phyloP scores from a whole-genome alignment of 129 eudicot species.

The Tanacetum coccineum region DNA sequence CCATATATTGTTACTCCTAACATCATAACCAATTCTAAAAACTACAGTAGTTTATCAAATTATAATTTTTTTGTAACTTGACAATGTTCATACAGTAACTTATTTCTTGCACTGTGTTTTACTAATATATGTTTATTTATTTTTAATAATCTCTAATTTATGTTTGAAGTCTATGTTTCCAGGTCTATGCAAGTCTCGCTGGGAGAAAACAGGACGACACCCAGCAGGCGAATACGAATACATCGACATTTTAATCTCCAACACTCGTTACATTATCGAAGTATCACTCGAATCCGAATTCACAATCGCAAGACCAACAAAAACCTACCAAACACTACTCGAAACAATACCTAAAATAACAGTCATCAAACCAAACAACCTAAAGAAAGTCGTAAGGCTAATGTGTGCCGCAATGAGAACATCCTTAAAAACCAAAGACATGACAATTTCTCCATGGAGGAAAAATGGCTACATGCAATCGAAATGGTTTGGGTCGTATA shows the following conservation, averaged over 20 bases:
- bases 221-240: constrained; percentile 47
- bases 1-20: too few relatives aligned
- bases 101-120: too few relatives aligned
- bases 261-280: constrained; percentile 40
- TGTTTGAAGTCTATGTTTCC: not conserved
- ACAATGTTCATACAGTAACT: too few relatives aligned
- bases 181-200: constrained; percentile 45
- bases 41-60: too few relatives aligned
- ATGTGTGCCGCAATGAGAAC: constrained; percentile 43
- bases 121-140: too few relatives aligned
- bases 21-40: too few relatives aligned
- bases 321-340: constrained; percentile 31
- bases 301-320: constrained; percentile 40
- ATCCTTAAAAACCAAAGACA: constrained; percentile 30
- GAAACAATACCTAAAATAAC: constrained; percentile 31
- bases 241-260: constrained; percentile 38
- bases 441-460: constrained; percentile 42
- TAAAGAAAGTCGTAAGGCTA: constrained; percentile 36
- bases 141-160: too few relatives aligned
- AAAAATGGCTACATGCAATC: constrained; percentile 43
- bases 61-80: too few relatives aligned
- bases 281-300: constrained; percentile 29
- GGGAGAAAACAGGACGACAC: constrained; percentile 39
- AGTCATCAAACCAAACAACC: constrained; percentile 23
- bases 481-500: constrained; percentile 44